Evolutionary conservation across 202 grass and related monocot genomes (phyloP).

Genomic region (Musa balbisiana): DNA sequence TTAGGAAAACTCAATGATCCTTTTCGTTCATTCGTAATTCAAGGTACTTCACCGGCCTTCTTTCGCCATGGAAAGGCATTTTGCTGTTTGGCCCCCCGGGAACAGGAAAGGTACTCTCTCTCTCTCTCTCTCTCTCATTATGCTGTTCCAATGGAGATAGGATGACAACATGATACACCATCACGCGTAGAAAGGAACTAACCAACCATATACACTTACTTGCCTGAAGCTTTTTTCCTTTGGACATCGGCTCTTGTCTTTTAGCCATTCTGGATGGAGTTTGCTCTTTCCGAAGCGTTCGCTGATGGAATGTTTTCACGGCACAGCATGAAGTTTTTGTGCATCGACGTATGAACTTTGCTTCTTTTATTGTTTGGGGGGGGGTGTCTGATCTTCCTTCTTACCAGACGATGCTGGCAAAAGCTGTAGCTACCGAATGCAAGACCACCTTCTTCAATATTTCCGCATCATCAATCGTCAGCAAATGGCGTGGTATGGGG

Average conservation of each 20-base stretch:
- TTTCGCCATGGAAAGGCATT: conserved; percentile 96
- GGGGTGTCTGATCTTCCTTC: neutral
- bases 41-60: conserved; percentile 89
- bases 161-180: too few species aligned
- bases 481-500: conserved; percentile 78
- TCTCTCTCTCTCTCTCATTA: neutral
- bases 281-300: too few species aligned
- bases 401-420: conserved; percentile 87
- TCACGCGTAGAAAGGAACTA: too few species aligned
- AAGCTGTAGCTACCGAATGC: conserved; percentile 96
- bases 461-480: conserved; percentile 88
- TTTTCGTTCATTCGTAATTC: conserved; percentile 19
- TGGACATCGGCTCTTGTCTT: too few species aligned
- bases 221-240: too few species aligned
- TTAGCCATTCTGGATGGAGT: too few species aligned
- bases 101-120: conserved; percentile 63
- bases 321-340: too few species aligned
- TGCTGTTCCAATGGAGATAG: neutral
- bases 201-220: too few species aligned
- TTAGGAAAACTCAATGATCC: neutral
- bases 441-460: conserved; percentile 97
- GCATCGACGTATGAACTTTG: too few species aligned
- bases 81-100: conserved; percentile 91
- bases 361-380: neutral
- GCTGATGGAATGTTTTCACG: too few species aligned